Conservation (phyloP, 768 basidiomycete species). For the Boletus vinaceobasis region DNA sequence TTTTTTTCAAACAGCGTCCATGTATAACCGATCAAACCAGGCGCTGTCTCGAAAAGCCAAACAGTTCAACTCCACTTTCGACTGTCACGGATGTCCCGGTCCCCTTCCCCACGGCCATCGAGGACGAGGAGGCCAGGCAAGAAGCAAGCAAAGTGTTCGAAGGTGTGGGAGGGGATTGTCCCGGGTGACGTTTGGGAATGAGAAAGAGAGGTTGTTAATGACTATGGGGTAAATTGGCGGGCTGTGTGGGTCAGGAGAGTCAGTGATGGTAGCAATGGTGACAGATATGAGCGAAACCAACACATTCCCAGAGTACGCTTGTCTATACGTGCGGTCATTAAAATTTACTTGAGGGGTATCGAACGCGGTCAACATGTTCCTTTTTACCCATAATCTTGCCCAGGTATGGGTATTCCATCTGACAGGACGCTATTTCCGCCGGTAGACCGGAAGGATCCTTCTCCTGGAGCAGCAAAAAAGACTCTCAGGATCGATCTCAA, state of each 20-base stretch:
- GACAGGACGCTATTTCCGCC: constrained; percentile 78
- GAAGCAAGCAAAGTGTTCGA: constrained; percentile 80
- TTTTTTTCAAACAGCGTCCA: too few species aligned
- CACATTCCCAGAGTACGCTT: constrained; percentile 62
- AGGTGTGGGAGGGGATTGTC: constrained; percentile 40
- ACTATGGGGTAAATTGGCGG: constrained; percentile 58
- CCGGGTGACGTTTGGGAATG: constrained; percentile 13
- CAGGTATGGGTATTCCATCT: constrained; percentile 83
- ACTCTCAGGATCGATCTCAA: not conserved
- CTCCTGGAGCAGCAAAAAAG: not conserved
- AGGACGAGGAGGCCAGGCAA: constrained; percentile 73
- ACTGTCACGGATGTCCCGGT: too few species aligned
- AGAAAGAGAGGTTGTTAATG: constrained; percentile 46
- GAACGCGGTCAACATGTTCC: constrained; percentile 54
- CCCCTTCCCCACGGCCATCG: constrained; percentile 36
- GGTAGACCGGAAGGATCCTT: constrained; percentile 35
- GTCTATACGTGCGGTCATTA: constrained; percentile 64
- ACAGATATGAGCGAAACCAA: constrained; percentile 31
- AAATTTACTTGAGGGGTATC: constrained; percentile 70
- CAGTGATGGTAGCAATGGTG: not conserved
- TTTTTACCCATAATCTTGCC: constrained; percentile 73
- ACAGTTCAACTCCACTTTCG: too few species aligned
- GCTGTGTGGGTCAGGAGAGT: constrained; percentile 35
- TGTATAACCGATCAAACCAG: too few species aligned
- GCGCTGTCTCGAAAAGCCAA: too few species aligned